Conservation (phyloP, 257 asterid genomes). For the Nicotiana knightiana region DNA sequence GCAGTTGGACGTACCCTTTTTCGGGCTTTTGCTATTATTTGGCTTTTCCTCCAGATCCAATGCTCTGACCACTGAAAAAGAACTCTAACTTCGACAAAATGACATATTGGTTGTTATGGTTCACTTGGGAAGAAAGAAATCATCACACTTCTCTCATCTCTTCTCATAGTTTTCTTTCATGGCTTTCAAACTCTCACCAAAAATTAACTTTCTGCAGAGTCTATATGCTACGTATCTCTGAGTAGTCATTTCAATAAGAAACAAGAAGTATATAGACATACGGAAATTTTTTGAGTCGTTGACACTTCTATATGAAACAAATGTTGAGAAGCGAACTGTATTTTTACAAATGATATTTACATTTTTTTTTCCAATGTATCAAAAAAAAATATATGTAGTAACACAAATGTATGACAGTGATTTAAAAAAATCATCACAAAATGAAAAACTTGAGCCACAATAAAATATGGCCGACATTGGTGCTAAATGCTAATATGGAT, state of each 20-base stretch:
- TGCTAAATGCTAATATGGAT: neutral
- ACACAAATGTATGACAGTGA: neutral
- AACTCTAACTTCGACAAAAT: conserved; percentile 84
- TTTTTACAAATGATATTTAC: neutral
- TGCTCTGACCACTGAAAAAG: conserved; percentile 69
- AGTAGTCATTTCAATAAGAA: too few relatives aligned
- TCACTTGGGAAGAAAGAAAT: conserved; percentile 73
- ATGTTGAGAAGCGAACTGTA: neutral
- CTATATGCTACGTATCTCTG: too few relatives aligned
- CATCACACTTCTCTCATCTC: conserved; percentile 55
- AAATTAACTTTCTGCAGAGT: too few relatives aligned
- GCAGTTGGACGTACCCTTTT: conserved; percentile 77
- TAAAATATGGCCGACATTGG: neutral
- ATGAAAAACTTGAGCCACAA: neutral
- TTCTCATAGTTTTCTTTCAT: conserved; percentile 55
- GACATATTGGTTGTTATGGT: conserved; percentile 70
- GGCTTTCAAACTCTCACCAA: too few relatives aligned
- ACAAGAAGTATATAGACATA: too few relatives aligned
- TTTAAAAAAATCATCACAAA: neutral
- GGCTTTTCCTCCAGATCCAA: conserved; percentile 81
- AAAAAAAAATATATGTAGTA: too few relatives aligned
- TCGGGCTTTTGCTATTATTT: conserved; percentile 83
- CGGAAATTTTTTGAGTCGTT: too few relatives aligned
- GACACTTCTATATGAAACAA: neutral
- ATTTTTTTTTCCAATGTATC: neutral